These are phyloP conservation scores for Infundibulicybe gibba DNA, from an alignment of 768 basidiomycete genomes.

Conservation along the genomic window DNA sequence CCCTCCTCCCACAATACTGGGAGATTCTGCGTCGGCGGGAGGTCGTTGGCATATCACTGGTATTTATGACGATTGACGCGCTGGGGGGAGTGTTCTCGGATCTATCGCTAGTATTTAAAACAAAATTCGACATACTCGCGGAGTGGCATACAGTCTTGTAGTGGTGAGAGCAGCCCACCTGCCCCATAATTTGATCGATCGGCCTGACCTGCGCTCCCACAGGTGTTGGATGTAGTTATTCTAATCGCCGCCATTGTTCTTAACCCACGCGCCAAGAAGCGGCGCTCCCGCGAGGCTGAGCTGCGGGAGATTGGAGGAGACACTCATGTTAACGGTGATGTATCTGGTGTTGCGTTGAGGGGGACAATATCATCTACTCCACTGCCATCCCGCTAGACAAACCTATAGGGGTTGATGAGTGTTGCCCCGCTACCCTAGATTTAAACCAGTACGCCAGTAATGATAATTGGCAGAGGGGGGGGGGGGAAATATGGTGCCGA, in stretches of 20 bases:
- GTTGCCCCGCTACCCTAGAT: too few relatives aligned
- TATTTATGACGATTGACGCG: slow-evolving; percentile 69
- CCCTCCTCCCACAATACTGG: slow-evolving; percentile 60
- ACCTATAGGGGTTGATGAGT: too few relatives aligned
- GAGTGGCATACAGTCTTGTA: slow-evolving; percentile 59
- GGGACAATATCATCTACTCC: too few relatives aligned
- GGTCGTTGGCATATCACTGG: slow-evolving; percentile 64
- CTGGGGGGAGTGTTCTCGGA: slow-evolving; percentile 69
- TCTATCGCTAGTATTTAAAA: slow-evolving; percentile 66
- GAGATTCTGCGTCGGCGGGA: slow-evolving; percentile 67
- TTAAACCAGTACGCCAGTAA: too few relatives aligned
- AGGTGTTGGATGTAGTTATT: slow-evolving; percentile 63
- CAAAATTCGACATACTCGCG: slow-evolving; percentile 62
- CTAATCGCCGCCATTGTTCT: slow-evolving; percentile 59
- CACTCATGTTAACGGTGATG: too few relatives aligned
- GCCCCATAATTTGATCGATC: neutral
- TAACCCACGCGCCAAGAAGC: slow-evolving; percentile 51
- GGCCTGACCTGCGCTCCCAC: neutral
- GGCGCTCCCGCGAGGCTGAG: slow-evolving; percentile 20
- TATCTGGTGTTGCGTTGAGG: too few relatives aligned
- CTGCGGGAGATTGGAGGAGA: too few relatives aligned
- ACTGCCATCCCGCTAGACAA: too few relatives aligned
- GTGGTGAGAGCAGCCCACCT: slow-evolving; percentile 33
- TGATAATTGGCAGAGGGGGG: too few relatives aligned
- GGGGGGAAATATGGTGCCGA: too few relatives aligned